Evolutionary conservation across 2,329 filamentous ascomycete genomes (phyloP), one percentile per base, ranked within the genome.

Genomic region (Fusarium sp.): DNA sequence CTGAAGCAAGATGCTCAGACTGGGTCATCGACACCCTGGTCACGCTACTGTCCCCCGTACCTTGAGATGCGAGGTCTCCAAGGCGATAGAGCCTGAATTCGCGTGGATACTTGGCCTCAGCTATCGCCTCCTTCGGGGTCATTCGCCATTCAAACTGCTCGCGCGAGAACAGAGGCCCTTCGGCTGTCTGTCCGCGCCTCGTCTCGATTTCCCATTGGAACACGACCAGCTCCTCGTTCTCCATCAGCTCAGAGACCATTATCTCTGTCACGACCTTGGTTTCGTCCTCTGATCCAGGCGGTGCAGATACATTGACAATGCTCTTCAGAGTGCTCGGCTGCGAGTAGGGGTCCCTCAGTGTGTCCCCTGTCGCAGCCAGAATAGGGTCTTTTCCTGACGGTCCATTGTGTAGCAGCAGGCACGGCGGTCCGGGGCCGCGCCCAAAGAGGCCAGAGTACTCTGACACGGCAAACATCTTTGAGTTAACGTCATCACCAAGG

Each of bases 91-190:
- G 64, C 51, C 70, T 70, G 63, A 70, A 70, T 31, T 70, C 63
- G 53, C 70, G 63, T 2, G 58, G 62, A 16, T 70, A 70, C 40
- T 70, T 70, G 28, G 67, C 43, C 13, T 70, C 67, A 3, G 52
- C 39, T 39, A 55, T 65, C 23, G 62, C 62, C 36, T 64, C 53
- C 16, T 50, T 27, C 4, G 67, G 64, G 7, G 50, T 67, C 67
- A 68, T 70, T 2, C 66, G 58, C 67, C 67, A 70, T 44, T 70
- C 67, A 18, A 70, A 70, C 41, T 70, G 62, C 46, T 70, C 67
- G 16, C 67, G 59, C 34, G 31, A 27, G 15, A 71, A 68, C 6
- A 28, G 54, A 7, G 66, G 52, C 13, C 60, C 66, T n/a, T 67
- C 62, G 4, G 39, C 53, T 8, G 28, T 30, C 11, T 70, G 59